These are phyloP conservation scores for Salvia sclarea DNA, from an alignment of 305 asterid genomes.

Conservation along the genomic window DNA sequence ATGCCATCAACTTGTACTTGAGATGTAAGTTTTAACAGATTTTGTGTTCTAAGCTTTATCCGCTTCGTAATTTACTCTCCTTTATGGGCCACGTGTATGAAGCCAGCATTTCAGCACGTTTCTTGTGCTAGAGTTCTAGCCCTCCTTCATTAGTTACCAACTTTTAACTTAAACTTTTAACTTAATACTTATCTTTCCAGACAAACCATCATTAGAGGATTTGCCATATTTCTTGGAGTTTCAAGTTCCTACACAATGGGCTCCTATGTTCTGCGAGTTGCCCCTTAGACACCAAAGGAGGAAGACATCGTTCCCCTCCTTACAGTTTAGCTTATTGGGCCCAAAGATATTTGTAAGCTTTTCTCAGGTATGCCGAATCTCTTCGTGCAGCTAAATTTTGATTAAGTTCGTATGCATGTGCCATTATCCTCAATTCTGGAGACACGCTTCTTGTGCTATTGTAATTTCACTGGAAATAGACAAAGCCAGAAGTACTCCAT, in stretches of 20 bases:
- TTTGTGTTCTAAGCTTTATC: constrained; percentile 14
- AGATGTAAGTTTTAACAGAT: constrained; percentile 65
- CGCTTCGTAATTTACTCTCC: background rate
- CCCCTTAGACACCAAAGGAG: constrained; percentile 90
- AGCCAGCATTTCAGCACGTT: background rate
- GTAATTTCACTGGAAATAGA: background rate
- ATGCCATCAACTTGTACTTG: constrained; percentile 89
- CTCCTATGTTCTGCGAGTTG: constrained; percentile 88
- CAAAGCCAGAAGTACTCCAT: background rate
- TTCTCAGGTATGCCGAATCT: constrained; percentile 59
- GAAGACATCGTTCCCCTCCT: constrained; percentile 64
- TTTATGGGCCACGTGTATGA: constrained; percentile 4
- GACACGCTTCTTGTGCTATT: background rate
- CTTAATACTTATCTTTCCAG: constrained; percentile 42
- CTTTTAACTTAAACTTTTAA: constrained; percentile 3
- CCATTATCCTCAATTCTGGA: constrained; percentile 6
- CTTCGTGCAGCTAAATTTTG: constrained; percentile 6
- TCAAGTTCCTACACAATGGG: constrained; percentile 97
- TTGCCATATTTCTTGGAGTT: constrained; percentile 88
- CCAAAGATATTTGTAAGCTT: constrained; percentile 76
- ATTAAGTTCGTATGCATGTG: background rate
- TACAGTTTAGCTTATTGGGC: constrained; percentile 80
- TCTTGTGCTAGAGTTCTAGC: constrained; percentile 8
- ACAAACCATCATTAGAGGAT: constrained; percentile 87
- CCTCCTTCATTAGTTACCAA: background rate